Evolutionary conservation across 768 basidiomycete genomes (phyloP).

Genomic region (Psilocybe azurescens): DNA sequence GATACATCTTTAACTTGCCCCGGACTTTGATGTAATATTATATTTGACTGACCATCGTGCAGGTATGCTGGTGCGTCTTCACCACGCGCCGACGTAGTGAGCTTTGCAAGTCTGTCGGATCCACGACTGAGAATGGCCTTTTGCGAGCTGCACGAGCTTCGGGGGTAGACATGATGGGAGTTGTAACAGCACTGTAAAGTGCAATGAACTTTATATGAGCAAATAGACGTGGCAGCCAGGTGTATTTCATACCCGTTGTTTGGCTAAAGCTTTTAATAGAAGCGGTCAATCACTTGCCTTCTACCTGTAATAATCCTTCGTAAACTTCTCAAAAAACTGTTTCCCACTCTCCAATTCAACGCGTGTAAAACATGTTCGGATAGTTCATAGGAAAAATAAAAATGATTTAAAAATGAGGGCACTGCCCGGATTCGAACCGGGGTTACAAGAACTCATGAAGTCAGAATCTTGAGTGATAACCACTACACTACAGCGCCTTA

Average conservation of each 20-base stretch:
- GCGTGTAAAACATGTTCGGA: no score
- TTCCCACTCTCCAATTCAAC: not conserved
- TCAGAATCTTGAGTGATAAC: slow-evolving; percentile 35
- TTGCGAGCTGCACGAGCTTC: slow-evolving; percentile 76
- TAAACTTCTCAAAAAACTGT: no score
- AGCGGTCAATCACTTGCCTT: not conserved
- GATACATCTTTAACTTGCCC: not conserved
- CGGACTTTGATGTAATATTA: slow-evolving; percentile 14
- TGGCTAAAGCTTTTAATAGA: slow-evolving; percentile 17
- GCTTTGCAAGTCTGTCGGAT: slow-evolving; percentile 75
- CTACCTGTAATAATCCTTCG: not conserved
- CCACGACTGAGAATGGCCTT: slow-evolving; percentile 79
- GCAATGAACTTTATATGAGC: not conserved
- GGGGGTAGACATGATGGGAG: slow-evolving; percentile 37
- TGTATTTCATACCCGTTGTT: slow-evolving; percentile 26
- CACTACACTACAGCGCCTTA: slow-evolving; percentile 34
- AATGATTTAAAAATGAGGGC: slow-evolving; percentile 18
- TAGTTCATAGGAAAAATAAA: not conserved
- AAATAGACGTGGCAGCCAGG: slow-evolving; percentile 24
- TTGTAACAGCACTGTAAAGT: no score
- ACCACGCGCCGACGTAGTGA: slow-evolving; percentile 75
- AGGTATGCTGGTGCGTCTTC: slow-evolving; percentile 66
- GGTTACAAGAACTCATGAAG: slow-evolving; percentile 24
- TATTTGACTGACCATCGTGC: slow-evolving; percentile 48
- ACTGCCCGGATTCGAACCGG: slow-evolving; percentile 33